Evolutionary conservation across 2,329 filamentous ascomycete species (phyloP).

Genomic region (Verticillium isaacii): DNA sequence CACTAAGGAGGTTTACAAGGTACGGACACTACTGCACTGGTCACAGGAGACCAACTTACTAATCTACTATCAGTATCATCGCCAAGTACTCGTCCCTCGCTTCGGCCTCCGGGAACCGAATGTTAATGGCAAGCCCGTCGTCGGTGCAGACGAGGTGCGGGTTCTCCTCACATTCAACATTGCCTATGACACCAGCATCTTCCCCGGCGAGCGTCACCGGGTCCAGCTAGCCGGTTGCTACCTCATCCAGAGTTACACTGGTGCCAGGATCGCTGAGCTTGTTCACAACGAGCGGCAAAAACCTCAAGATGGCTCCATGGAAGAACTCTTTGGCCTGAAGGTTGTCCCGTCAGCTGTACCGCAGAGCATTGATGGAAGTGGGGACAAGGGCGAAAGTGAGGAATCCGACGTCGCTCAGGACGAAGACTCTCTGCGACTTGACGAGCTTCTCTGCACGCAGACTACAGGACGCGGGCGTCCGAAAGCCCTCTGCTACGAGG

Average conservation of each 20-base stretch:
- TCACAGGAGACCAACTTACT: background rate
- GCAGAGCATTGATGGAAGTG: background rate
- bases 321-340: constrained; percentile 21
- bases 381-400: constrained; percentile 5
- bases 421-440: constrained; percentile 15
- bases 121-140: constrained; percentile 17
- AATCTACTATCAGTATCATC: constrained; percentile 14
- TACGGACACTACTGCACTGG: constrained; percentile 5
- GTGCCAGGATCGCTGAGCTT: constrained; percentile 21
- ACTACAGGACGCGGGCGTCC: constrained; percentile 13
- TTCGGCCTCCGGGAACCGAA: constrained; percentile 18
- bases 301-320: constrained; percentile 17
- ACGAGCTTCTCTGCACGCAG: constrained; percentile 18
- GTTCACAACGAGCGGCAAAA: constrained; percentile 20
- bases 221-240: constrained; percentile 20
- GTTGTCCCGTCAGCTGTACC: background rate
- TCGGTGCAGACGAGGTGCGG: constrained; percentile 15
- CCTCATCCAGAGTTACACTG: constrained; percentile 20
- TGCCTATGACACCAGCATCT: constrained; percentile 18
- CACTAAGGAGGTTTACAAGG: constrained; percentile 20
- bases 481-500: constrained; percentile 24
- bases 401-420: constrained; percentile 11
- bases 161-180: constrained; percentile 24
- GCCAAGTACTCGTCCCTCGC: constrained; percentile 13
- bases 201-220: constrained; percentile 16